phyloP scores from a whole-genome alignment of 306 rosid genomes.

The Cucurbita argyrosperma region DNA sequence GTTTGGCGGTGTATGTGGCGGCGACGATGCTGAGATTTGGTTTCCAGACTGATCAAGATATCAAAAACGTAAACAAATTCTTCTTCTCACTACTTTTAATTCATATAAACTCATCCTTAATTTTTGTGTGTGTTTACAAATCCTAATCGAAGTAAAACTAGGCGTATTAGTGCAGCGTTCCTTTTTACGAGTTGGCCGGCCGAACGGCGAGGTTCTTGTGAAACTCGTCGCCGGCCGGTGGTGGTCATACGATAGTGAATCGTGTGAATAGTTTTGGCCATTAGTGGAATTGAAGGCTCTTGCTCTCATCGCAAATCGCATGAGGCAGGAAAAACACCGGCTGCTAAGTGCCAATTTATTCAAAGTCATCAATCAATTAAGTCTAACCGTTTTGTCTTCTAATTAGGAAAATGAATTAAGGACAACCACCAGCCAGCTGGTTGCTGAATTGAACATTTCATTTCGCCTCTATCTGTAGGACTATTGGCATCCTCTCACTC shows the following conservation, averaged over 20 bases:
- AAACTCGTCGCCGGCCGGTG: not conserved
- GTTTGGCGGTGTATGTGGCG: constrained; percentile 57
- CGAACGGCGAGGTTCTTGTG: not conserved
- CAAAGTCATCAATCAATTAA: not conserved
- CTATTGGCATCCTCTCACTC: not conserved
- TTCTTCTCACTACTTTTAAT: not conserved
- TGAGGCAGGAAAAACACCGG: not conserved
- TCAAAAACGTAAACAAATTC: constrained; percentile 16
- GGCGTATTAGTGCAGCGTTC: not conserved
- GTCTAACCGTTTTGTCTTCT: not conserved
- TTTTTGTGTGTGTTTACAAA: not conserved
- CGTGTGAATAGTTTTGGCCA: not conserved
- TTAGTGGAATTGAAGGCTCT: not conserved
- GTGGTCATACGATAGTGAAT: not conserved
- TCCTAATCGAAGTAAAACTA: not conserved
- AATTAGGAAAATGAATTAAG: not conserved
- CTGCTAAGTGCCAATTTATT: not conserved
- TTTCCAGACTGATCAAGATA: constrained; percentile 41
- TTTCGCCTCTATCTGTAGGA: too few species aligned
- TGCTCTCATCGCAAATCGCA: not conserved
- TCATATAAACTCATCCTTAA: not conserved
- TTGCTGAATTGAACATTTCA: not conserved
- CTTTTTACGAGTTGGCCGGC: not conserved
- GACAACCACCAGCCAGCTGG: not conserved
- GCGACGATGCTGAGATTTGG: constrained; percentile 86